Evolutionary conservation across 768 basidiomycete genomes (phyloP), one percentile per base, ranked within the genome.

Genomic region (Suillus subaureus): DNA sequence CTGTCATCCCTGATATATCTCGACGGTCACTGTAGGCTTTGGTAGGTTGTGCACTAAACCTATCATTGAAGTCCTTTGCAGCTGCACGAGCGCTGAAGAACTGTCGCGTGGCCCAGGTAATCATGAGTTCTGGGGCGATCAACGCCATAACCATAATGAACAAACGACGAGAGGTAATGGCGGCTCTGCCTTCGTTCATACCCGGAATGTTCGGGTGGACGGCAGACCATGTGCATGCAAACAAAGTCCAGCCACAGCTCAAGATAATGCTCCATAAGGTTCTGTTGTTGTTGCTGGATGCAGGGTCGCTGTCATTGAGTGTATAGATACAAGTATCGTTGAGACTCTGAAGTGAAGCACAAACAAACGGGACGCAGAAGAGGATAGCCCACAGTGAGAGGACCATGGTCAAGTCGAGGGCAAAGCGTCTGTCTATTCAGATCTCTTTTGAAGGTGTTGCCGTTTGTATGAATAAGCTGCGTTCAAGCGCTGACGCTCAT

Each of bases 161-260:
- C 15, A 73, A 28, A 23, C 71, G 63, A 8, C 67, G 66, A 28
- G 45, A 33, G 3, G 61, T 42, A 18, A 60, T 42, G 31, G 58
- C 56, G 15, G 54, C 61, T n/a, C 13, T 35, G 13, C 63, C 57
- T 12, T 70, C 69, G 21, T 71, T 51, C 4, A 66, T 64, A 37
- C 31, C 51, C 8, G 77, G 74, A 23, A 78, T 69, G 63, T 78
- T 76, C 15, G 73, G 74, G 37, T 78, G 77, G 33, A 33, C 33
- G 33, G 33, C 33, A 33, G 33, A 6, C 33, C 33, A 33, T 33
- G 33, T 33, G 33, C 33, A 33, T 6, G 6, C 33, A 33, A 33
- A 33, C 33, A 33, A 33, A 33, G 33, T 33, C 33, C 33, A 33
- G 33, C 33, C 33, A 33, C 33, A 33, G 33, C 33, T 33, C 33